Percentiles rank a stretch among this genome's conserved stretches.
phyloP scores from a whole-genome alignment of 2,329 filamentous ascomycete genomes.

The Aspergillus piperis region DNA sequence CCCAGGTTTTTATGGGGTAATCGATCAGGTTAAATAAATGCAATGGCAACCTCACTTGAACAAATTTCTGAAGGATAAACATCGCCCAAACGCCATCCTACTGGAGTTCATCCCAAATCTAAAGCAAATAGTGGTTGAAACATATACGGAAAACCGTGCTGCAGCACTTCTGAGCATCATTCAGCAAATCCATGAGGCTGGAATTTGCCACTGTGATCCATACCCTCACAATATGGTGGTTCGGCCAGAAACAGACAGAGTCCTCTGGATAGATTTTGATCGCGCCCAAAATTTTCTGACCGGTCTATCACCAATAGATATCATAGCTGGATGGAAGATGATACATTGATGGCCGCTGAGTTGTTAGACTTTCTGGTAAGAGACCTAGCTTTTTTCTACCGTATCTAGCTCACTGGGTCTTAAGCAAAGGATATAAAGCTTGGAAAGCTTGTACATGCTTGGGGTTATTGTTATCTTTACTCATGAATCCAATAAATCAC shows the following conservation, averaged over 20 bases:
- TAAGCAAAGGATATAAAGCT: too few relatives aligned
- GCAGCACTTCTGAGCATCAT: constrained; percentile 14
- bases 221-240: constrained; percentile 20
- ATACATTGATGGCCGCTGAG: not conserved
- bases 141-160: constrained; percentile 9
- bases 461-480: too few relatives aligned
- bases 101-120: constrained; percentile 19
- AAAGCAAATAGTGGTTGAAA: constrained; percentile 12
- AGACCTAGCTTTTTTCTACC: too few relatives aligned
- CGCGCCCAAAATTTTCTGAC: constrained; percentile 17
- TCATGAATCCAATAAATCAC: too few relatives aligned
- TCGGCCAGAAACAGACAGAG: constrained; percentile 9
- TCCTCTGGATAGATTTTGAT: constrained; percentile 23
- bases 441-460: too few relatives aligned
- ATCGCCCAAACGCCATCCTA: constrained; percentile 18
- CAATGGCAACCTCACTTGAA: not conserved
- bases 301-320: not conserved
- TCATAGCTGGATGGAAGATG: too few relatives aligned
- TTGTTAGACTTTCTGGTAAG: too few relatives aligned
- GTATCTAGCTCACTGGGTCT: too few relatives aligned
- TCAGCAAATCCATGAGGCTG: constrained; percentile 12
- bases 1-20: constrained; percentile 4
- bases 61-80: constrained; percentile 10
- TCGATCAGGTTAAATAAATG: too few relatives aligned
- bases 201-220: constrained; percentile 20